Base-by-base conservation (phyloP, 495 filamentous ascomycete species). In the Venustampulla echinocandica region DNA sequence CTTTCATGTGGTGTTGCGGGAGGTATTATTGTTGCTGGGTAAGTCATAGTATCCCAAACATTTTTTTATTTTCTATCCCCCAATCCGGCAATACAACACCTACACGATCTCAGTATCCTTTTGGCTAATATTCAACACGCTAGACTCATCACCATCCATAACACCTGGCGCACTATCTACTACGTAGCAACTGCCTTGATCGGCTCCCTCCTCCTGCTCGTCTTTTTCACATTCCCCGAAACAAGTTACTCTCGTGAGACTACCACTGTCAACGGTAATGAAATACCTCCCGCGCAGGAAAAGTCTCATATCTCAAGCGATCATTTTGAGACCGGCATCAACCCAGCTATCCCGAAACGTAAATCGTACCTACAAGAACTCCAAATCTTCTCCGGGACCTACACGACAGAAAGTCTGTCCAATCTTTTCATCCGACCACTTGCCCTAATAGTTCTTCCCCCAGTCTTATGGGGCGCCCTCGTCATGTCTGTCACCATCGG, bases 181-280 rank as follows among this genome's bases (percentile, higher is more conserved):
- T 67, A 69, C 38, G 64, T 76, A 6, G 65, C 65, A 4, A 50
- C 62, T 6, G 70, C 67, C 15, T 47, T 75, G 17, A 65, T 75
- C 41, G 70, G 65, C 21, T 34, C 54, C 19, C 47, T 66, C 19
- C 66, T 70, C 2, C 41, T 76, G 5, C 49, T 76, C 7, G 66
- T 67, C 6, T 54, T 74, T 46, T 67, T 72, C 41, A 68, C 67
- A n/a, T 73, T 77, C 37, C 75, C 75, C 4, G 75, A 78, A 55
- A 78, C 74, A 1, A 61, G 60, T 6, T 76, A 61, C 55, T 54
- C 50, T 23, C 60, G 68, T 4, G 33, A 35, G n/a, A 14, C n/a
- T 14, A n/a, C 33, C 33, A 14, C 13, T 10, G 11, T n/a, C 33
- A 10, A 14, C n/a, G 33, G 18, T 14, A 35, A 35, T 14, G 33